These are phyloP conservation scores for Paramecium sexaurelia DNA, from an alignment of 73 alveolate genomes.

Conservation along the genomic window DNA sequence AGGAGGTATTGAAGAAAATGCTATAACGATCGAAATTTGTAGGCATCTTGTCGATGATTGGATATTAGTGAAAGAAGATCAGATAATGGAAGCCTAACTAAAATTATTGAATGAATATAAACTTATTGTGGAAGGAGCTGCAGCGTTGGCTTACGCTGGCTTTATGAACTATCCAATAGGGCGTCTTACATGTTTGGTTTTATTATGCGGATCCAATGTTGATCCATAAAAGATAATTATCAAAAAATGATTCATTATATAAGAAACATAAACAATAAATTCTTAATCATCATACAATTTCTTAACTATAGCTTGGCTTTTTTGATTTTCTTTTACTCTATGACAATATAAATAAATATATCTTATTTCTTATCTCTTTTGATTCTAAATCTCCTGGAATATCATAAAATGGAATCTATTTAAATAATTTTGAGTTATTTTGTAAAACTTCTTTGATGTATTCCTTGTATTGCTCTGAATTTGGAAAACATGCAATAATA, in stretches of 20 bases:
- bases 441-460: neutral
- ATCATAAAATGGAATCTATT: slow-evolving; percentile 1
- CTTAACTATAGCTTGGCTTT: slow-evolving; percentile 32
- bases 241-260: neutral
- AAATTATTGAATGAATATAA: slow-evolving; percentile 7
- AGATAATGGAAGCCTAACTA: neutral
- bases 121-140: slow-evolving; percentile 50
- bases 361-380: neutral
- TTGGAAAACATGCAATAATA: slow-evolving; percentile 2
- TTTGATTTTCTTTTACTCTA: slow-evolving; percentile 32
- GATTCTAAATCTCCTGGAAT: neutral
- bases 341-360: neutral
- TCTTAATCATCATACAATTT: neutral
- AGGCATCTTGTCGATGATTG: slow-evolving; percentile 34
- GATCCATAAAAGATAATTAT: neutral
- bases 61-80: slow-evolving; percentile 14
- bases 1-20: slow-evolving; percentile 52
- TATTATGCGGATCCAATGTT: slow-evolving; percentile 49
- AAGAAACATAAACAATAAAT: slow-evolving; percentile 30
- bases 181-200: neutral
- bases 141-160: slow-evolving; percentile 54
- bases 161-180: neutral
- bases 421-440: neutral
- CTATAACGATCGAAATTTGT: slow-evolving; percentile 41
- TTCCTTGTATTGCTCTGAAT: slow-evolving; percentile 19